Conservation (phyloP, 2,329 filamentous ascomycete species). For the Sordariomycetes sp. region DNA sequence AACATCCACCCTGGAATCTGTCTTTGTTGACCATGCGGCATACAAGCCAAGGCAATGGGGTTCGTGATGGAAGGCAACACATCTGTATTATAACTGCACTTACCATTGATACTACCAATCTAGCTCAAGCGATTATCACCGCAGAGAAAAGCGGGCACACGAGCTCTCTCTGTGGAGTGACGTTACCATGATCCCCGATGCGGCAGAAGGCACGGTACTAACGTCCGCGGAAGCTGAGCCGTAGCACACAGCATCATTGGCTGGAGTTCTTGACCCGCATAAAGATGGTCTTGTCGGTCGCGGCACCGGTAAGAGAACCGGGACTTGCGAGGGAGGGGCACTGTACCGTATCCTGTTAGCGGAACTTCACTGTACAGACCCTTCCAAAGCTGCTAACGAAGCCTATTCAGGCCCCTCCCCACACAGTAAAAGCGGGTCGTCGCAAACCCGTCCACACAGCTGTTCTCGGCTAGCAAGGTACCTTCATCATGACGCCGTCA, state of each 20-base stretch:
- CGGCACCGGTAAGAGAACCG: background rate
- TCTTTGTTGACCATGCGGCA: no score
- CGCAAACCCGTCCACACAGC: background rate
- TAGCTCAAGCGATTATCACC: background rate
- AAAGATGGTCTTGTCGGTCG: background rate
- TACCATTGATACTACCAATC: background rate
- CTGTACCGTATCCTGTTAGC: background rate
- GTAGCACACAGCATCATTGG: background rate
- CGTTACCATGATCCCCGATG: background rate
- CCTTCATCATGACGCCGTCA: constrained; percentile 3
- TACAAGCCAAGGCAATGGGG: no score
- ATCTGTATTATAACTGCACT: no score
- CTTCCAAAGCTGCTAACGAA: background rate
- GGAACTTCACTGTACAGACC: background rate
- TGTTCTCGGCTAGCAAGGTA: background rate
- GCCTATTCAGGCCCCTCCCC: background rate
- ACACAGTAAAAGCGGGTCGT: background rate
- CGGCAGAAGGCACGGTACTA: background rate
- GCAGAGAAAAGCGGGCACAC: background rate
- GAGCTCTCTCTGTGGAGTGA: background rate
- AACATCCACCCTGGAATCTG: no score
- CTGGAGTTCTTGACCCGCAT: background rate
- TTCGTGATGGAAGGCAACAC: no score
- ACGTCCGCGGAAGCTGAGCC: background rate
- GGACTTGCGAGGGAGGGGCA: background rate